Percentiles rank a stretch among this genome's conserved stretches.
Conservation (phyloP, 163 green algal genomes). For the Volvox carteri region DNA sequence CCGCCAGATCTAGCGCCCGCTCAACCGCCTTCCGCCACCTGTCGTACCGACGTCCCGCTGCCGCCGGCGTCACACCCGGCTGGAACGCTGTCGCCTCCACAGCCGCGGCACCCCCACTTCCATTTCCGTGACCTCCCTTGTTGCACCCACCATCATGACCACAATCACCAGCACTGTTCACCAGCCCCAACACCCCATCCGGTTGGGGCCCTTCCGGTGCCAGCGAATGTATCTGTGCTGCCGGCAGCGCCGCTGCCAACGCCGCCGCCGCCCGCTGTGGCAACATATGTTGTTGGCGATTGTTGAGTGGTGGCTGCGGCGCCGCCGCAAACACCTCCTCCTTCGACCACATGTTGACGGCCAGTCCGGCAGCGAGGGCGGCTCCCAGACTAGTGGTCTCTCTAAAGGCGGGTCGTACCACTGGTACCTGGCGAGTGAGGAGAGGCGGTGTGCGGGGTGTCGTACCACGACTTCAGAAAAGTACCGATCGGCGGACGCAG, state of each 20-base stretch:
- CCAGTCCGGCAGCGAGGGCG: constrained; percentile 93
- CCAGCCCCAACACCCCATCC: background rate
- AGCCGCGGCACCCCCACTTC: background rate
- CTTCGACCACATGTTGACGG: constrained; percentile 85
- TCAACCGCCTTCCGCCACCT: constrained; percentile 83
- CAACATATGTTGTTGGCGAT: background rate
- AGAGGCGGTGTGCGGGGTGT: too few species aligned
- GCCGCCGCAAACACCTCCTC: constrained; percentile 71
- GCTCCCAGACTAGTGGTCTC: constrained; percentile 96
- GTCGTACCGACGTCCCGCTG: constrained; percentile 61
- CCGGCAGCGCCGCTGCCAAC: background rate
- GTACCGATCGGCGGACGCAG: too few species aligned
- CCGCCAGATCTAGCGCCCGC: constrained; percentile 77
- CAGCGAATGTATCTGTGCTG: background rate
- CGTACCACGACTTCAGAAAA: too few species aligned
- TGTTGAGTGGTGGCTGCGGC: background rate
- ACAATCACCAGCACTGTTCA: background rate
- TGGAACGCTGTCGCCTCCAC: background rate
- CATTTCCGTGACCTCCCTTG: background rate
- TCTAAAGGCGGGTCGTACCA: constrained; percentile 87
- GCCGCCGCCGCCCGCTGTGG: too few species aligned
- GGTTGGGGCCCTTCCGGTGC: background rate
- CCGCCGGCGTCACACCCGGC: constrained; percentile 50
- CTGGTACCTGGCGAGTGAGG: constrained; percentile 83
- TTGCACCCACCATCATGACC: background rate